Evolutionary conservation across 805 yeast genomes (phyloP).

Genomic region (Suhomyces faveliae): DNA sequence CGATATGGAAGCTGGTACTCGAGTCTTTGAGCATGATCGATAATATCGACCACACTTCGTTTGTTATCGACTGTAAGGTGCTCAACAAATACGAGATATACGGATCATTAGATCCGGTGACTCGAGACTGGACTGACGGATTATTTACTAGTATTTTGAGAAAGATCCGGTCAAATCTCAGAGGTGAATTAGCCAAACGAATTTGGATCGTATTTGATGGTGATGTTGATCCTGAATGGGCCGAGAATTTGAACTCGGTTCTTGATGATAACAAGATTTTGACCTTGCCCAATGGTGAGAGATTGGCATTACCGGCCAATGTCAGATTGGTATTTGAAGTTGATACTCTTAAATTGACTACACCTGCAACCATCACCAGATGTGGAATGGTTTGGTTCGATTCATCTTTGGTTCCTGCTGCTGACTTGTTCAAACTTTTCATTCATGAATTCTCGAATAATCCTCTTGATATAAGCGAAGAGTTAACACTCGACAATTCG

Average conservation of each 20-base stretch:
- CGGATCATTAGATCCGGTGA: slow-evolving; percentile 70
- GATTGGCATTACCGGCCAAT: slow-evolving; percentile 63
- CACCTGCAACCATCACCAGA: slow-evolving; percentile 90
- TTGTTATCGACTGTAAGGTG: slow-evolving; percentile 73
- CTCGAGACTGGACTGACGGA: slow-evolving; percentile 94
- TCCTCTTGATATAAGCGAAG: slow-evolving; percentile 11
- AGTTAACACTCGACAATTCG: slow-evolving; percentile 5
- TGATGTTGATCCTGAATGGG: slow-evolving; percentile 92
- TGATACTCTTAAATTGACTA: slow-evolving; percentile 60
- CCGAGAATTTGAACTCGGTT: slow-evolving; percentile 85
- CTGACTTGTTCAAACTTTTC: slow-evolving; percentile 15
- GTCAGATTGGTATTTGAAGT: slow-evolving; percentile 76
- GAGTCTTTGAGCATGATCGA: slow-evolving; percentile 36
- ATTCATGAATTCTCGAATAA: slow-evolving; percentile 16
- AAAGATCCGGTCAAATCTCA: slow-evolving; percentile 48
- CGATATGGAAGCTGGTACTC: slow-evolving; percentile 50
- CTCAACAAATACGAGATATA: slow-evolving; percentile 61
- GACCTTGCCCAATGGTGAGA: slow-evolving; percentile 88
- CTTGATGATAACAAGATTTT: slow-evolving; percentile 81
- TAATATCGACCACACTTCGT: slow-evolving; percentile 35
- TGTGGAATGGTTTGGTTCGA: slow-evolving; percentile 86
- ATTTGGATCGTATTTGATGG: slow-evolving; percentile 90
- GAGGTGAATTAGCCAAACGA: slow-evolving; percentile 56
- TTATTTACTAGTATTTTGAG: slow-evolving; percentile 68
- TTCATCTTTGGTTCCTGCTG: slow-evolving; percentile 18